phyloP scores from a whole-genome alignment of 1,284 basidiomycete genomes.

The Entoloma clypeatum region DNA sequence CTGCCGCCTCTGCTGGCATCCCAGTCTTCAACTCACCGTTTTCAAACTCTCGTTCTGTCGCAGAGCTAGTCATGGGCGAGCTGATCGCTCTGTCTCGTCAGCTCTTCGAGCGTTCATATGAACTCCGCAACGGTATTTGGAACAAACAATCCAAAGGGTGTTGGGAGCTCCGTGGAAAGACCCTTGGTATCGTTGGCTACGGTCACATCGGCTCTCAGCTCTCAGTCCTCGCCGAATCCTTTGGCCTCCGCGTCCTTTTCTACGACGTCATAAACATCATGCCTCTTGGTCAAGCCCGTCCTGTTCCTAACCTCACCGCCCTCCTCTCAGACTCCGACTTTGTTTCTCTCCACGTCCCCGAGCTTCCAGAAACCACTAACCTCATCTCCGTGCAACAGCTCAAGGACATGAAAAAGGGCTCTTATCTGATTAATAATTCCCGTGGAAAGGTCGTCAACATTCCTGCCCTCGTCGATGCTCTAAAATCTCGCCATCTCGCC shows the following conservation, averaged over 20 bases:
- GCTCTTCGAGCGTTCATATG: conserved; percentile 84
- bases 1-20: conserved; percentile 86
- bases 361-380: conserved; percentile 92
- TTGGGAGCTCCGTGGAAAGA: conserved; percentile 98
- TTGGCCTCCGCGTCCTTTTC: conserved; percentile 96
- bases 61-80: conserved; percentile 96
- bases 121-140: conserved; percentile 91
- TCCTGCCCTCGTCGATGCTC: conserved; percentile 79
- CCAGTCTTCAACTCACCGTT: conserved; percentile 99
- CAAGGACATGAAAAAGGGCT: conserved; percentile 89
- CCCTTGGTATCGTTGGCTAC: conserved; percentile 96
- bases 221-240: conserved; percentile 94
- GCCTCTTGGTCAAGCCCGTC: conserved; percentile 93
- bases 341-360: conserved; percentile 95
- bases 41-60: conserved; percentile 98
- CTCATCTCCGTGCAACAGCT: conserved; percentile 85
- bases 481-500: conserved; percentile 84
- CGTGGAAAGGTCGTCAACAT: conserved; percentile 96
- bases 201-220: conserved; percentile 99
- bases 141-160: conserved; percentile 99
- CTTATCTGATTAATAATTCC: conserved; percentile 98
- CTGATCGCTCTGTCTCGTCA: conserved; percentile 94
- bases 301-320: conserved; percentile 79
- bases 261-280: conserved; percentile 96
- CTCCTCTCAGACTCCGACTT: conserved; percentile 87